These are phyloP conservation scores for Exsudoporus frostii DNA, from an alignment of 768 basidiomycete genomes.

Conservation along the genomic window DNA sequence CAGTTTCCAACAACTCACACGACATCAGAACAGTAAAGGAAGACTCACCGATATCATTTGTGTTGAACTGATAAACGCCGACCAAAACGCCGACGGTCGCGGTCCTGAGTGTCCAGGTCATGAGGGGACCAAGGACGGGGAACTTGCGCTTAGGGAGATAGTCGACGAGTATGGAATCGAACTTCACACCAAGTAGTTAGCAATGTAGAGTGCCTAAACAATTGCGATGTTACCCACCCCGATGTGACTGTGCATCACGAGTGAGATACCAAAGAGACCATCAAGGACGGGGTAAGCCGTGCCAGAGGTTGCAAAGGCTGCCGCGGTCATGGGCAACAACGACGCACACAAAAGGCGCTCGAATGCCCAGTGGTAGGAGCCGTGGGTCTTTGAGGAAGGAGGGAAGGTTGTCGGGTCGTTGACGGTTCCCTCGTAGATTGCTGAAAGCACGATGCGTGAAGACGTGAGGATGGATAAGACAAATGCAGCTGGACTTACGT, in stretches of 20 bases:
- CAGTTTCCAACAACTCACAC: not conserved
- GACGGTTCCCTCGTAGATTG: conserved; percentile 86
- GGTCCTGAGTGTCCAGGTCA: conserved; percentile 73
- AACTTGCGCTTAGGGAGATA: conserved; percentile 94
- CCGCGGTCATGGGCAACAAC: conserved; percentile 84
- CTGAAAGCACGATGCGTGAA: conserved; percentile 35
- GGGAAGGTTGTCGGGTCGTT: conserved; percentile 96
- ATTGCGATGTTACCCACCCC: conserved; percentile 52
- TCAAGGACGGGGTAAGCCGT: conserved; percentile 83
- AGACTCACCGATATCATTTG: conserved; percentile 89
- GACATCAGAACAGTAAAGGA: not conserved
- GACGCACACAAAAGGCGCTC: conserved; percentile 87
- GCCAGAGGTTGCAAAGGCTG: conserved; percentile 77
- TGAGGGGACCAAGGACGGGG: conserved; percentile 68
- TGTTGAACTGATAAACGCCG: conserved; percentile 97
- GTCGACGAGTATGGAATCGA: conserved; percentile 76
- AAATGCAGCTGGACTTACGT: conserved; percentile 43
- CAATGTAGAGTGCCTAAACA: not conserved
- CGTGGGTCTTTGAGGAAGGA: conserved; percentile 71
- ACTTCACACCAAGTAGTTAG: conserved; percentile 39
- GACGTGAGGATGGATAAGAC: not conserved
- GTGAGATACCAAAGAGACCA: conserved; percentile 79
- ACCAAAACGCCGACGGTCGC: conserved; percentile 79
- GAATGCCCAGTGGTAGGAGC: conserved; percentile 91
- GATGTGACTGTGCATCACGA: conserved; percentile 95